Percentiles rank a stretch among this genome's conserved stretches.
Evolutionary conservation across 352 stramenopile species (phyloP).

Genomic region (Phytophthora foliorum): DNA sequence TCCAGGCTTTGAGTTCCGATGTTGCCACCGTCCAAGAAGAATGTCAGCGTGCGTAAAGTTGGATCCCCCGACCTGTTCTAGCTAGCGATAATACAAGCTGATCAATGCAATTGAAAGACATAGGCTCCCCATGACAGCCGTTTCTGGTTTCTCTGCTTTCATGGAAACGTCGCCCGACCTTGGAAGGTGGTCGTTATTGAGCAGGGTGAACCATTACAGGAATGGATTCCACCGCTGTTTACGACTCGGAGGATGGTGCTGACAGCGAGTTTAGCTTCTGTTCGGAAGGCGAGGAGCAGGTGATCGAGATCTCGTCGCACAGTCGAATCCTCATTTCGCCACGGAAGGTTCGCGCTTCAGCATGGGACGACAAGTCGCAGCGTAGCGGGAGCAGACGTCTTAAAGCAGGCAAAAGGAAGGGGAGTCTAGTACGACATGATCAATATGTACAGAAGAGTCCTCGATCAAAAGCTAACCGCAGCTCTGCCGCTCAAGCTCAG

Average conservation of each 20-base stretch:
- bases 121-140: background rate
- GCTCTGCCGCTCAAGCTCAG: background rate
- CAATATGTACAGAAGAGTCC: conserved; percentile 5
- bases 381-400: conserved; percentile 1
- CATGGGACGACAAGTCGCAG: conserved; percentile 25
- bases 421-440: background rate
- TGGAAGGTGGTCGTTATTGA: conserved; percentile 28
- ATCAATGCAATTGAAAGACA: conserved; percentile 15
- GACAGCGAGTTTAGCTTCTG: conserved; percentile 33
- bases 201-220: conserved; percentile 12
- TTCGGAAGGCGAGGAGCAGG: conserved; percentile 49
- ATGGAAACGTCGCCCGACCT: conserved; percentile 32
- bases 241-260: conserved; percentile 18
- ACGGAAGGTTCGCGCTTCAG: conserved; percentile 26
- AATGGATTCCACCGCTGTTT: conserved; percentile 33
- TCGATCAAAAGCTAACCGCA: background rate
- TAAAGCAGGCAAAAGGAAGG: conserved; percentile 5
- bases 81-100: conserved; percentile 1
- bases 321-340: conserved; percentile 75
- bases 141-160: conserved; percentile 27
- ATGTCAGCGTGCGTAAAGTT: background rate
- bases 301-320: conserved; percentile 69
- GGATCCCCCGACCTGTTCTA: background rate
- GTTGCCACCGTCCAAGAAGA: background rate
- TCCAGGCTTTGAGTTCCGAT: conserved; percentile 25